These are phyloP conservation scores for Erigeron canadensis DNA, from an alignment of 129 eudicot species.

Conservation along the genomic window DNA sequence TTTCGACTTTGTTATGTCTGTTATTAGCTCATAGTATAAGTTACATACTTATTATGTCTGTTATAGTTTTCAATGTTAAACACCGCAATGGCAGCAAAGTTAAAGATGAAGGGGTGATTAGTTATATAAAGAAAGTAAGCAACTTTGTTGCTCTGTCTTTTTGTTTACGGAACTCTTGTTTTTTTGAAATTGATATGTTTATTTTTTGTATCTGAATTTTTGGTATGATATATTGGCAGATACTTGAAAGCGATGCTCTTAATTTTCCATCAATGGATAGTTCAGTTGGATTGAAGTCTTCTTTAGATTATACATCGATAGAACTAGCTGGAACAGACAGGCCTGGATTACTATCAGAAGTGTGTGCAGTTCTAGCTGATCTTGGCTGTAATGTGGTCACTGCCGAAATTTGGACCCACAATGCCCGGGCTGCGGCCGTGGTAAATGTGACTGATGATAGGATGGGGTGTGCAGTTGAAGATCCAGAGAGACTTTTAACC, in stretches of 20 bases:
- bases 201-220: too few species aligned
- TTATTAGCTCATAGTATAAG: not conserved
- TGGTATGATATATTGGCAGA: too few species aligned
- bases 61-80: slow-evolving; percentile 68
- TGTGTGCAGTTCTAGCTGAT: not conserved
- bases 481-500: too few species aligned
- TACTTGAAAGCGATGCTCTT: too few species aligned
- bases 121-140: slow-evolving; percentile 54
- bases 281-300: too few species aligned
- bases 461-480: not conserved
- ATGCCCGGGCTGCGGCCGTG: not conserved
- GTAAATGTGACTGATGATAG: not conserved
- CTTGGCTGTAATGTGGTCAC: not conserved
- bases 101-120: slow-evolving; percentile 54
- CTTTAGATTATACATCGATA: not conserved
- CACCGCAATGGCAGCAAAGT: slow-evolving; percentile 63
- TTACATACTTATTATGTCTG: not conserved
- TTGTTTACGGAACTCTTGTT: too few species aligned
- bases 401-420: slow-evolving; percentile 2
- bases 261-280: too few species aligned
- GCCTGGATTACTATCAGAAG: not conserved
- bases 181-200: too few species aligned
- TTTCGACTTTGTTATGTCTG: not conserved
- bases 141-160: not conserved
- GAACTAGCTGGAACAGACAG: not conserved